Base-by-base conservation (phyloP, 805 yeast species). In the Candida anglica region DNA sequence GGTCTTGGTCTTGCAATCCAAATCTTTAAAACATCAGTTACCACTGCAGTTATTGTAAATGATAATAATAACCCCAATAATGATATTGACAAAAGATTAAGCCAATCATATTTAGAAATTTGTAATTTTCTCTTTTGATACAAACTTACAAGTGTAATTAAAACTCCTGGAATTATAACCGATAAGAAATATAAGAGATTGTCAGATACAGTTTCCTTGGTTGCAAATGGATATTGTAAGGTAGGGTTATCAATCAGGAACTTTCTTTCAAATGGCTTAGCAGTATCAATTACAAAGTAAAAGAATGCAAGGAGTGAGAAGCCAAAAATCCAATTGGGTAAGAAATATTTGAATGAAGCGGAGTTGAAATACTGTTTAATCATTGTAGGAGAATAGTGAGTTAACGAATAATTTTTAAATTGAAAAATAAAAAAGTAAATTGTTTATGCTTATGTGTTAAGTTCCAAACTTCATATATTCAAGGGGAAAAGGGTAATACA, bases 1-100 rank as follows among this genome's bases (percentile, higher is more conserved):
- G 73, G 73, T 35, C 73, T 45, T 22, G 64, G 71, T 37, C 67
- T 50, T 3, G 66, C 68, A 19, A 57, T 66, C 62, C 58, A 63
- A 33, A 51, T 52, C 44, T 63, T 65, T 41, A 62, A 47, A 20
- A 60, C 47, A 44, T 60, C 73, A 33, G 66, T 67, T 32, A 56
- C 30, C 22, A 53, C 58, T 15, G 58, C 58, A 19, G 62, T 50
- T 15, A 58, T 27, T 15, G 50, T 41, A 15, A 56, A 53, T 14
- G 60, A 46, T 16, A 59, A 37, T 40, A 55, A 45, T 23, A 59
- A 50, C 4, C 64, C 67, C 31, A 60, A 48, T 9, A 47, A 38
- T 13, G 63, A 53, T 5, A 55, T 50, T 39, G 55, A 63, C 18
- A 56, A 39, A 15, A 50, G 46, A 38, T 59, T 61, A 17, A 53